Evolutionary conservation across 331 rosid genomes (phyloP).

Genomic region (Ulmus americana): DNA sequence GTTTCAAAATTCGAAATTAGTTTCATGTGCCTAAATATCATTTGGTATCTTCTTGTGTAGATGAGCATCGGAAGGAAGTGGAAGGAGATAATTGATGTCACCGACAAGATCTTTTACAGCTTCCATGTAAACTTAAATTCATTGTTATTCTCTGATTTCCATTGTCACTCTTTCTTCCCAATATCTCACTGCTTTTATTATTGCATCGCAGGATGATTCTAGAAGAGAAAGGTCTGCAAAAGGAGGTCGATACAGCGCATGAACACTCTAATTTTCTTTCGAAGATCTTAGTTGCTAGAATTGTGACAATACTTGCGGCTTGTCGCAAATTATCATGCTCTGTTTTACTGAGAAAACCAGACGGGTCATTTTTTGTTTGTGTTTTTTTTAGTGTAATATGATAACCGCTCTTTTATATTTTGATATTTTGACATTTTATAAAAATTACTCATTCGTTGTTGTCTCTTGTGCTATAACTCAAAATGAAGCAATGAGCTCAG

Average conservation of each 20-base stretch:
- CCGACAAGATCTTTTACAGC: conserved; percentile 63
- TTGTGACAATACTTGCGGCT: conserved; percentile 1
- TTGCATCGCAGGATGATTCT: conserved; percentile 74
- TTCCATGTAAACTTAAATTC: conserved; percentile 54
- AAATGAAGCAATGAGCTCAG: neutral
- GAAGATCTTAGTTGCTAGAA: conserved; percentile 10
- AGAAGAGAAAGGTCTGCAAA: conserved; percentile 56
- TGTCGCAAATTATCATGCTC: neutral
- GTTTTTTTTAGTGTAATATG: conserved; percentile 3
- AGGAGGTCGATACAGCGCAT: conserved; percentile 60
- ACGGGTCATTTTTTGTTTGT: neutral
- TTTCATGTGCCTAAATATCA: neutral
- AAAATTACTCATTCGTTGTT: neutral
- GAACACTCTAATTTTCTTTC: conserved; percentile 21
- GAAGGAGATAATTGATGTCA: conserved; percentile 82
- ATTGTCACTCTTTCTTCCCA: neutral
- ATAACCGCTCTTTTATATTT: neutral
- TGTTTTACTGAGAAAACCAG: conserved; percentile 4
- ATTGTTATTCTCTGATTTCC: neutral
- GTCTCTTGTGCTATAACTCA: neutral
- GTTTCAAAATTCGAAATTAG: neutral
- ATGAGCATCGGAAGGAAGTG: conserved; percentile 93
- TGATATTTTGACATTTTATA: neutral
- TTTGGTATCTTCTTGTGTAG: conserved; percentile 33
- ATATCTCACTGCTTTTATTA: conserved; percentile 23